Conservation (phyloP, 1,139 yeast genomes). For the Nakaseomyces glabratus region DNA sequence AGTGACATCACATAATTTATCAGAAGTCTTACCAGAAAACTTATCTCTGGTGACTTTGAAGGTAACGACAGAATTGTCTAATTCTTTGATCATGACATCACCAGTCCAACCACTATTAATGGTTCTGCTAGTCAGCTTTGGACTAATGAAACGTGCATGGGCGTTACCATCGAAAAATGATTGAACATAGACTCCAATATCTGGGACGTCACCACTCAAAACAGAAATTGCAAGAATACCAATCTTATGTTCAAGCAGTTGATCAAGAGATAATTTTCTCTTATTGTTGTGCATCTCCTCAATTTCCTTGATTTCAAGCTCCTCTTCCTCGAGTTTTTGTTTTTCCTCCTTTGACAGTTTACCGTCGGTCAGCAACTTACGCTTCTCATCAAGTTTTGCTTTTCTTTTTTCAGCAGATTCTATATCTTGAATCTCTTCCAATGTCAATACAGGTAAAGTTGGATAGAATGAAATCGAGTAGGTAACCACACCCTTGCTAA, state of each 20-base stretch:
- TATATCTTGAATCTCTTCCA: slow-evolving; percentile 59
- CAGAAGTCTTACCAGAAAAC: slow-evolving; percentile 47
- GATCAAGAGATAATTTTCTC: slow-evolving; percentile 51
- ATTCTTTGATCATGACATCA: slow-evolving; percentile 65
- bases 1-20: slow-evolving; percentile 51
- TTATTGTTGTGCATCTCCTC: slow-evolving; percentile 39
- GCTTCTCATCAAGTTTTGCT: slow-evolving; percentile 27
- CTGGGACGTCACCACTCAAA: slow-evolving; percentile 46
- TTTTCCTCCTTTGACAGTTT: slow-evolving; percentile 25
- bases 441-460: slow-evolving; percentile 61
- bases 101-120: slow-evolving; percentile 51
- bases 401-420: slow-evolving; percentile 36
- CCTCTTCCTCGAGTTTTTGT: slow-evolving; percentile 25
- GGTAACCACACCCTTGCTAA: slow-evolving; percentile 70
- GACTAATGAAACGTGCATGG: slow-evolving; percentile 49
- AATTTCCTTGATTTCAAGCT: slow-evolving; percentile 32
- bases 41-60: slow-evolving; percentile 53
- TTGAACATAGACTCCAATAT: slow-evolving; percentile 54
- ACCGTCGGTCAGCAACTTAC: slow-evolving; percentile 23
- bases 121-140: slow-evolving; percentile 37
- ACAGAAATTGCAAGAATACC: slow-evolving; percentile 73
- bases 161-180: slow-evolving; percentile 68
- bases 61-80: slow-evolving; percentile 60
- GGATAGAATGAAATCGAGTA: slow-evolving; percentile 80
- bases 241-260: slow-evolving; percentile 51